phyloP scores from a whole-genome alignment of 768 basidiomycete species.

The Naganishia vaughanmartiniae region DNA sequence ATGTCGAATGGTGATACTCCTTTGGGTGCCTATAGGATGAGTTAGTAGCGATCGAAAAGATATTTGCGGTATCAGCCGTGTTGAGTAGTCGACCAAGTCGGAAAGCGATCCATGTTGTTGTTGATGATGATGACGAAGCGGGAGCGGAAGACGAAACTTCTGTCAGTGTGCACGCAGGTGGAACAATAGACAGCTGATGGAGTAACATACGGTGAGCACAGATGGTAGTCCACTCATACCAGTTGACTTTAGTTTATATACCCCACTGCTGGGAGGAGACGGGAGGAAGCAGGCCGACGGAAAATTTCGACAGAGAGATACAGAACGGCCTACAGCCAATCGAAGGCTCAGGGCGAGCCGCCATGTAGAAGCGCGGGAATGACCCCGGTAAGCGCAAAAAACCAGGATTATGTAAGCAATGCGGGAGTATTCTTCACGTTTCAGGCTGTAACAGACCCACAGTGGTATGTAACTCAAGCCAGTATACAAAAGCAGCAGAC shows the following conservation, averaged over 20 bases:
- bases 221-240: background rate
- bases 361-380: background rate
- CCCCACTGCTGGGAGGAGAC: background rate
- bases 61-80: background rate
- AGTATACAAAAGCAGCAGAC: too few species aligned
- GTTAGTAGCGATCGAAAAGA: background rate
- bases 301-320: conserved; percentile 3
- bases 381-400: background rate
- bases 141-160: background rate
- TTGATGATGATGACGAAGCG: background rate
- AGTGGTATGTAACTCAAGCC: too few species aligned
- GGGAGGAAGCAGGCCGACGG: conserved; percentile 2
- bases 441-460: conserved; percentile 11
- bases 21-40: background rate
- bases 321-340: background rate
- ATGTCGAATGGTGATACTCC: background rate
- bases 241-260: background rate
- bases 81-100: background rate
- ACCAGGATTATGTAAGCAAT: conserved; percentile 2
- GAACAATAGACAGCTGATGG: background rate
- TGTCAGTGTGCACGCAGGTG: background rate
- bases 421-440: background rate
- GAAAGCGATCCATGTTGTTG: background rate
- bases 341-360: background rate
- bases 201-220: background rate